A percentile compares a stretch with the other conserved stretches of the same genome.
Evolutionary conservation across 345 rosid genomes (phyloP).

Genomic region (Lumnitzera racemosa): DNA sequence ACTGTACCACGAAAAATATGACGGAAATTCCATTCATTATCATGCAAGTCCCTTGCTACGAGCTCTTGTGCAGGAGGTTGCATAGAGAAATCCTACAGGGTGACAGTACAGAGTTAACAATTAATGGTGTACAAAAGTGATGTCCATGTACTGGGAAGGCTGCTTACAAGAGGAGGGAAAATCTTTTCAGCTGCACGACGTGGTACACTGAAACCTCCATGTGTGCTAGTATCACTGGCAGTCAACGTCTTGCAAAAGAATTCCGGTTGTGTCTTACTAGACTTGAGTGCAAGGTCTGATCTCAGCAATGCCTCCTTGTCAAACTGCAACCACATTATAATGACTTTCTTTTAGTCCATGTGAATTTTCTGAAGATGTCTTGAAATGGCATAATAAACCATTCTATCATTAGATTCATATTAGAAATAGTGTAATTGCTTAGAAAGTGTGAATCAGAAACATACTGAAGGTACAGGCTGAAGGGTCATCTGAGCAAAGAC

Average conservation of each 20-base stretch:
- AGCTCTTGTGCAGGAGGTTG: slow-evolving; percentile 96
- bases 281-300: slow-evolving; percentile 80
- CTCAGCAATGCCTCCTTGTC: slow-evolving; percentile 82
- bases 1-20: slow-evolving; percentile 85
- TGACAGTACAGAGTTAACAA: slow-evolving; percentile 8
- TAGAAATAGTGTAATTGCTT: slow-evolving; percentile 5
- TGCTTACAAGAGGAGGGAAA: slow-evolving; percentile 77
- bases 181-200: slow-evolving; percentile 95
- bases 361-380: not conserved
- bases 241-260: slow-evolving; percentile 95
- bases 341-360: not conserved
- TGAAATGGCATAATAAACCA: not conserved
- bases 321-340: slow-evolving; percentile 43
- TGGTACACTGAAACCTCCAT: slow-evolving; percentile 97
- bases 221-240: slow-evolving; percentile 97
- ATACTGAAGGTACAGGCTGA: slow-evolving; percentile 71
- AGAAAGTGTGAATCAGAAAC: slow-evolving; percentile 10
- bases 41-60: slow-evolving; percentile 89
- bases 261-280: slow-evolving; percentile 64
- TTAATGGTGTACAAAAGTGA: not conserved
- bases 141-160: not conserved
- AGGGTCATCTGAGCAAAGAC: slow-evolving; percentile 98
- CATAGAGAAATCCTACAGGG: slow-evolving; percentile 75
- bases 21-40: slow-evolving; percentile 74
- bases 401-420: slow-evolving; percentile 2